Evolutionary conservation across 768 basidiomycete species (phyloP).

Genomic region (button mushroom (Agaricus bisporus)): DNA sequence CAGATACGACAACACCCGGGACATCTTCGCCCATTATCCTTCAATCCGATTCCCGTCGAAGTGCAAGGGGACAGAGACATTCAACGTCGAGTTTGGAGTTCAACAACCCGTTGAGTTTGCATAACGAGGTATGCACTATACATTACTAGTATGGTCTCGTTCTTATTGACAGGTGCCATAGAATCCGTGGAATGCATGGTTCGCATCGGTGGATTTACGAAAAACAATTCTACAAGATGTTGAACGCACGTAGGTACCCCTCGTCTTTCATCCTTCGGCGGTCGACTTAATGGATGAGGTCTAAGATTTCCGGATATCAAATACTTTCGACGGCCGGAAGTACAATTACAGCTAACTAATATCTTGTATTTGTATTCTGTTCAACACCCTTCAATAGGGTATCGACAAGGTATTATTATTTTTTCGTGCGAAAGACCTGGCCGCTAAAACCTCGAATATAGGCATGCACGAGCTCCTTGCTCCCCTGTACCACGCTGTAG

Average conservation of each 20-base stretch:
- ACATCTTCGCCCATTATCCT: not conserved
- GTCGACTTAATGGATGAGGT: not conserved
- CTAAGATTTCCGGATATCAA: conserved; percentile 89
- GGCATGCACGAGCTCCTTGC: conserved; percentile 98
- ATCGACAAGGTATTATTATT: conserved; percentile 66
- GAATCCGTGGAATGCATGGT: conserved; percentile 98
- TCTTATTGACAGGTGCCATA: conserved; percentile 21
- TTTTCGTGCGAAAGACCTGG: not conserved
- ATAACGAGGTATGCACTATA: conserved; percentile 52
- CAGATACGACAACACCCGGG: conserved; percentile 25
- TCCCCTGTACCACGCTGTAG: conserved; percentile 74
- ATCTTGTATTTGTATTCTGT: conserved; percentile 82
- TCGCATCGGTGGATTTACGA: conserved; percentile 79
- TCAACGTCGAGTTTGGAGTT: conserved; percentile 46
- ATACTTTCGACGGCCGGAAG: conserved; percentile 74
- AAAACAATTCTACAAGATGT: conserved; percentile 93
- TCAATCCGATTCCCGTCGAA: not conserved
- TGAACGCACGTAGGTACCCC: conserved; percentile 75
- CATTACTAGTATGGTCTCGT: not conserved
- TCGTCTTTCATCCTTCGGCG: conserved; percentile 7
- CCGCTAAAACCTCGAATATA: conserved; percentile 14
- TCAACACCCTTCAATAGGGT: conserved; percentile 78
- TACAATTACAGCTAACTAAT: conserved; percentile 78
- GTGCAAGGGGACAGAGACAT: not conserved
- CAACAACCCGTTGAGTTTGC: conserved; percentile 79